Conservation (phyloP, 2,329 filamentous ascomycete species). For the Colletotrichum lini region DNA sequence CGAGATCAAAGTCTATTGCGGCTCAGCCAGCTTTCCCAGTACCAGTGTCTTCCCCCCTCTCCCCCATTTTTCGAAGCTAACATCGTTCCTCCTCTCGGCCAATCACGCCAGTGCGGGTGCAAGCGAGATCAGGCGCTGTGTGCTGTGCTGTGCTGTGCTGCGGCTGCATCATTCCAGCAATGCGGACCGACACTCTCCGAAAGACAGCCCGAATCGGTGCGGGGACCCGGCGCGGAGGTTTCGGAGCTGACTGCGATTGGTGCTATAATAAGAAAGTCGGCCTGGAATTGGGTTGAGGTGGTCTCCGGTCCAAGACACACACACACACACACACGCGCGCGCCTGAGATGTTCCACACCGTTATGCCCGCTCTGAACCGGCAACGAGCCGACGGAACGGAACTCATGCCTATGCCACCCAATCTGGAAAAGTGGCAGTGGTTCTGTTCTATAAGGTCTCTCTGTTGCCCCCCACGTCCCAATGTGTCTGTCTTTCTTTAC, state of each 20-base stretch:
- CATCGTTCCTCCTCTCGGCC: not conserved
- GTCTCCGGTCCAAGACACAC: not conserved
- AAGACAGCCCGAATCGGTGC: not conserved
- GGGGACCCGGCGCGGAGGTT: not conserved
- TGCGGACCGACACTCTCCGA: slow-evolving; percentile 35
- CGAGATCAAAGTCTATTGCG: not conserved
- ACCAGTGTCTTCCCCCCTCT: too few species aligned
- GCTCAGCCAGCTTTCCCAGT: not conserved
- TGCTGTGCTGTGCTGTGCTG: not conserved
- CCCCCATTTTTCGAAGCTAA: too few species aligned
- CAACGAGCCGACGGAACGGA: slow-evolving; percentile 20
- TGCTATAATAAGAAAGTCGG: slow-evolving; percentile 23
- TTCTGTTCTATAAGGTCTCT: not conserved
- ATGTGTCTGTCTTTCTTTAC: not conserved
- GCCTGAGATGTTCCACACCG: not conserved
- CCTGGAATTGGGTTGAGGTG: not conserved
- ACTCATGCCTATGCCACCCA: slow-evolving; percentile 22
- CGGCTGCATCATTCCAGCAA: slow-evolving; percentile 3
- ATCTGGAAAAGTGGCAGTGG: too few species aligned
- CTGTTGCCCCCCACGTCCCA: too few species aligned
- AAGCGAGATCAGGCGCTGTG: not conserved
- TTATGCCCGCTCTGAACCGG: slow-evolving; percentile 2
- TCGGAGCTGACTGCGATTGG: slow-evolving; percentile 27
- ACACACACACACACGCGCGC: too few species aligned
- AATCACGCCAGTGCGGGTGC: not conserved